Conservation (phyloP, 805 yeast species). For the Saturnispora bothae region DNA sequence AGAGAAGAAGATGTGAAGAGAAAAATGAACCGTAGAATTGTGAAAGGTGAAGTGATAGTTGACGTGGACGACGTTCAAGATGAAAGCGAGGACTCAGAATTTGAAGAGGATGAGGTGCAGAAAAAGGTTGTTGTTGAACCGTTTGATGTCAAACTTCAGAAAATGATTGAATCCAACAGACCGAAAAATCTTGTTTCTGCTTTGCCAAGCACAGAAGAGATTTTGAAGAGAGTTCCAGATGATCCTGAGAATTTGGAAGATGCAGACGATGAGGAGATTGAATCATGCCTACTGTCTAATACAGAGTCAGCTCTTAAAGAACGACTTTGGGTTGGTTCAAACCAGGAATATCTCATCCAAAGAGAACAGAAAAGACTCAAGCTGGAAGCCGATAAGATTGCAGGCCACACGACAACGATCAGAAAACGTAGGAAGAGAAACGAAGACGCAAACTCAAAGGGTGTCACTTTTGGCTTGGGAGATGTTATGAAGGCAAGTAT, state of each 20-base stretch:
- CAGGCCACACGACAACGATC: constrained; percentile 56
- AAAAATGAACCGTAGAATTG: constrained; percentile 8
- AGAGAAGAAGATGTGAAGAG: constrained; percentile 19
- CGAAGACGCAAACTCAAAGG: constrained; percentile 16
- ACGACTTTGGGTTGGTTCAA: constrained; percentile 80
- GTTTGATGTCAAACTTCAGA: constrained; percentile 21
- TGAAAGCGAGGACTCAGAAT: constrained; percentile 5
- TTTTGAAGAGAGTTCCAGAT: constrained; percentile 44
- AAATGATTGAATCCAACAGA: constrained; percentile 34
- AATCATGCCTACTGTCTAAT: constrained; percentile 45
- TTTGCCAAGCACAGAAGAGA: constrained; percentile 48
- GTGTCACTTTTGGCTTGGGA: constrained; percentile 18
- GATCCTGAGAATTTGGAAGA: constrained; percentile 54
- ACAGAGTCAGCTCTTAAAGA: constrained; percentile 71
- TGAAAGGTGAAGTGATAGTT: constrained; percentile 7
- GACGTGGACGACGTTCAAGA: constrained; percentile 15
- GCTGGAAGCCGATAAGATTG: constrained; percentile 74
- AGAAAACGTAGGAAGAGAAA: constrained; percentile 36
- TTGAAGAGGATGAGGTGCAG: constrained; percentile 1
- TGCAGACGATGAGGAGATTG: constrained; percentile 68
- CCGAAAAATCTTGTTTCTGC: constrained; percentile 43
- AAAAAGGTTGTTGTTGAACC: constrained; percentile 10
- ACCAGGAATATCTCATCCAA: constrained; percentile 74
- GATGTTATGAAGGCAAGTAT: constrained; percentile 32
- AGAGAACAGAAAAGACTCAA: constrained; percentile 80